phyloP scores from a whole-genome alignment of 257 asterid species.

The Prunella vulgaris region DNA sequence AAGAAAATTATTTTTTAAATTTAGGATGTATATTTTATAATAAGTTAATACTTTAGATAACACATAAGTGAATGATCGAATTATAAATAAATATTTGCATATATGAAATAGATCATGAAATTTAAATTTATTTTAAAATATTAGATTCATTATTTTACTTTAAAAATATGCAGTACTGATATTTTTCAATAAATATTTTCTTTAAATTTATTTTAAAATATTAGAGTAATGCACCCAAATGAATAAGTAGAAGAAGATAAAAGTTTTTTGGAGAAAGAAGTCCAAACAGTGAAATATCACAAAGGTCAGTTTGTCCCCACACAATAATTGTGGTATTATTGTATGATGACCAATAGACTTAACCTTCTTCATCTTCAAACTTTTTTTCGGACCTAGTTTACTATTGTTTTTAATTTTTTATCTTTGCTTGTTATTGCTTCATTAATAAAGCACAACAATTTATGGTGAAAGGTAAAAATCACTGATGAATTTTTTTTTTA shows the following conservation, averaged over 20 bases:
- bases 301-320: constrained; percentile 33
- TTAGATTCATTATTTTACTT: too few species aligned
- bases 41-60: too few species aligned
- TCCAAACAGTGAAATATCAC: constrained; percentile 18
- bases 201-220: too few species aligned
- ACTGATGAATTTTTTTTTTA: constrained; percentile 3
- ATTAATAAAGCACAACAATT: constrained; percentile 25
- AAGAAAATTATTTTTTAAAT: too few species aligned
- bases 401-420: background rate
- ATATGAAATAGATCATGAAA: too few species aligned
- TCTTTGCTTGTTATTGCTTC: constrained; percentile 24
- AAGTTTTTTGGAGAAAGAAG: constrained; percentile 29
- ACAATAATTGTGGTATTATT: constrained; percentile 43
- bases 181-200: too few species aligned
- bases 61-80: too few species aligned
- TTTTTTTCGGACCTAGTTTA: constrained; percentile 23
- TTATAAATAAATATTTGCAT: too few species aligned
- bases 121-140: too few species aligned
- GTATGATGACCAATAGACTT: constrained; percentile 18
- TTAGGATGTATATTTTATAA: too few species aligned
- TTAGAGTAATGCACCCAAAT: too few species aligned
- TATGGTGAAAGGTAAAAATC: constrained; percentile 18
- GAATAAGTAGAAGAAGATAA: background rate
- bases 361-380: constrained; percentile 17
- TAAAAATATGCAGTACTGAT: too few species aligned